Percentiles rank a stretch among this genome's conserved stretches.
Evolutionary conservation across 495 filamentous ascomycete genomes (phyloP).

Genomic region (Lindgomyces ingoldianus): DNA sequence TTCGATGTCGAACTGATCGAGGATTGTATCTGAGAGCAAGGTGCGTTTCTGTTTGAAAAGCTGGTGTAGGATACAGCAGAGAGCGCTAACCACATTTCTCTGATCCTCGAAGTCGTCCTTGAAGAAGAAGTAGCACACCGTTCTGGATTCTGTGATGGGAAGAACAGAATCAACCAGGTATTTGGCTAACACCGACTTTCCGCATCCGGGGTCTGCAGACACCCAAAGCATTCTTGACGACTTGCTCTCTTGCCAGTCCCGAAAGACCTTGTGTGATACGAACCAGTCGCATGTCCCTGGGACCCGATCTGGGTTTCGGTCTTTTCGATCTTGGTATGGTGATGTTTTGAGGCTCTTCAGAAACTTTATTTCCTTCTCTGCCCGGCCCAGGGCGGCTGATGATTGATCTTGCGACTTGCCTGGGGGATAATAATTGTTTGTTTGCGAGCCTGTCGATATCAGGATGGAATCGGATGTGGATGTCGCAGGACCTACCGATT

Average conservation of each 20-base stretch:
- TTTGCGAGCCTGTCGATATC: too few species aligned
- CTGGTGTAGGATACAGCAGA: constrained; percentile 54
- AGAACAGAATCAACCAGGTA: constrained; percentile 46
- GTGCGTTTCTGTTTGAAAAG: constrained; percentile 44
- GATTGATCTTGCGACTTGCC: too few species aligned
- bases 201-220: constrained; percentile 58
- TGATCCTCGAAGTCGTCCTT: constrained; percentile 56
- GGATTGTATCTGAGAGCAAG: constrained; percentile 23
- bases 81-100: constrained; percentile 45
- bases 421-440: too few species aligned
- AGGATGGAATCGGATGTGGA: too few species aligned
- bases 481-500: too few species aligned
- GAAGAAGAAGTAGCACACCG: constrained; percentile 60
- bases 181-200: constrained; percentile 57
- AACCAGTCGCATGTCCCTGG: constrained; percentile 51
- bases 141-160: neutral
- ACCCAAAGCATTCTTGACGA: constrained; percentile 48
- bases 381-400: too few species aligned
- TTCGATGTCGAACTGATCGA: neutral
- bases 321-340: constrained; percentile 2
- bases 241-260: constrained; percentile 40
- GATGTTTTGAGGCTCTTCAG: too few species aligned
- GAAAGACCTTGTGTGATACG: constrained; percentile 42
- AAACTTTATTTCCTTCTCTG: too few species aligned
- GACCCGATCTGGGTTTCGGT: neutral